Conservation (phyloP, 2,329 filamentous ascomycete genomes). For the Aureobasidium leucospermi region DNA sequence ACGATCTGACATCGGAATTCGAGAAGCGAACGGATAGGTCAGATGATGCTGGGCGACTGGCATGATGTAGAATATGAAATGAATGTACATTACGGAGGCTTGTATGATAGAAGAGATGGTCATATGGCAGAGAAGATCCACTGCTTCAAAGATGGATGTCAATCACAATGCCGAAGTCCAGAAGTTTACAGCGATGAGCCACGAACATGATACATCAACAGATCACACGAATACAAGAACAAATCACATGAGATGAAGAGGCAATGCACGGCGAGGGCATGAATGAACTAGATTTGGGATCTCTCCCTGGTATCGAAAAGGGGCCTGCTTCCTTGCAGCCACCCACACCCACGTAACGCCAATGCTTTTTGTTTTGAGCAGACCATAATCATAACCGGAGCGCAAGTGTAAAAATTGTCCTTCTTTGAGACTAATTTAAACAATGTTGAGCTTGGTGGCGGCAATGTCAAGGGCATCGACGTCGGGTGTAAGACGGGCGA, state of each 20-base stretch:
- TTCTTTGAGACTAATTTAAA: conserved; percentile 51
- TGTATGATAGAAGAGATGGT: conserved; percentile 3
- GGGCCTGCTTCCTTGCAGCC: conserved; percentile 14
- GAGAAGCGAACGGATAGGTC: no score
- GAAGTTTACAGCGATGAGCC: no score
- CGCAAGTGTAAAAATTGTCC: background rate
- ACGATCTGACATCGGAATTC: background rate
- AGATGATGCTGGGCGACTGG: background rate
- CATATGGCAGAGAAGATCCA: background rate
- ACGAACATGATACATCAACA: background rate
- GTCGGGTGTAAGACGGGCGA: conserved; percentile 87
- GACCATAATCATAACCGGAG: conserved; percentile 10
- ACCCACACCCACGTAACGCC: conserved; percentile 12
- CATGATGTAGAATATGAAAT: background rate
- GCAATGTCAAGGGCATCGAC: conserved; percentile 99
- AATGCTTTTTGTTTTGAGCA: conserved; percentile 14
- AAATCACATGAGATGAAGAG: background rate
- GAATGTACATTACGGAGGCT: conserved; percentile 6
- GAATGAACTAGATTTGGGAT: conserved; percentile 13
- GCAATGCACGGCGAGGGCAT: conserved; percentile 12
- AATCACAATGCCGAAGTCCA: no score
- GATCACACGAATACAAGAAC: background rate
- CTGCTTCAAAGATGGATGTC: background rate
- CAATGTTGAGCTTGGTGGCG: conserved; percentile 96
- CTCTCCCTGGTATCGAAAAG: conserved; percentile 8